These are phyloP conservation scores for Macrophomina pseudophaseolina DNA, from an alignment of 2,329 filamentous ascomycete genomes.

Conservation along the genomic window DNA sequence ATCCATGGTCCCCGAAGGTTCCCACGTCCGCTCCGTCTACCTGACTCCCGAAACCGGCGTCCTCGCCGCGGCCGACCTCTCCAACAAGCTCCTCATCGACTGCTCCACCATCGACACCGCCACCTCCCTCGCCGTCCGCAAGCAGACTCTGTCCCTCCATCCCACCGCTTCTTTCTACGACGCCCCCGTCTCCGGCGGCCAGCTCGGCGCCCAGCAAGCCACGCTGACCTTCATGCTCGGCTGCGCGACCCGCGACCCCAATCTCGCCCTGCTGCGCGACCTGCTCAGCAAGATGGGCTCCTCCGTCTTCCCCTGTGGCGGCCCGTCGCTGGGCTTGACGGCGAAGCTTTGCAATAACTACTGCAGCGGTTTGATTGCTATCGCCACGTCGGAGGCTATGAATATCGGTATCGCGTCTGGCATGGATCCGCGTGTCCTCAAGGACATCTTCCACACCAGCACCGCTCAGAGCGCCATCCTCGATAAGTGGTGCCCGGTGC, in stretches of 20 bases:
- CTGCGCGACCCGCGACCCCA: constrained; percentile 51
- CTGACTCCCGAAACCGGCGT: constrained; percentile 52
- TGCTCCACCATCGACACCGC: constrained; percentile 62
- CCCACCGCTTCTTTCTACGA: constrained; percentile 57
- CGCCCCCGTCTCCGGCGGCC: constrained; percentile 59
- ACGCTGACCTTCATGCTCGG: constrained; percentile 64
- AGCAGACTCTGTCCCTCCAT: constrained; percentile 45
- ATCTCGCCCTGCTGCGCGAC: constrained; percentile 49
- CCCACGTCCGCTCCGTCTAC: constrained; percentile 58
- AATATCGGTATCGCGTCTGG: constrained; percentile 65
- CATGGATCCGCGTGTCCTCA: constrained; percentile 59
- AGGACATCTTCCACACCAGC: constrained; percentile 57
- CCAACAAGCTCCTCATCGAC: constrained; percentile 58
- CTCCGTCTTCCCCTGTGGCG: constrained; percentile 62
- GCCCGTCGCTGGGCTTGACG: constrained; percentile 60
- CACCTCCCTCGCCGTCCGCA: constrained; percentile 54
- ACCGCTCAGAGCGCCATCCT: constrained; percentile 60
- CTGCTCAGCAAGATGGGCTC: constrained; percentile 60
- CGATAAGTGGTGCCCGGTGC: constrained; percentile 59
- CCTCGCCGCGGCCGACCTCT: constrained; percentile 44
- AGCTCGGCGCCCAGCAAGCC: constrained; percentile 57
- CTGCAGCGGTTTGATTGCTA: constrained; percentile 62
- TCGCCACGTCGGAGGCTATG: constrained; percentile 63
- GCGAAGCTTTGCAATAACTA: constrained; percentile 69
- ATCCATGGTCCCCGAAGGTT: constrained; percentile 61